A percentile compares a stretch with the other conserved stretches of the same genome.
phyloP scores from a whole-genome alignment of 75 land plant species.

The Larix kaempferi region DNA sequence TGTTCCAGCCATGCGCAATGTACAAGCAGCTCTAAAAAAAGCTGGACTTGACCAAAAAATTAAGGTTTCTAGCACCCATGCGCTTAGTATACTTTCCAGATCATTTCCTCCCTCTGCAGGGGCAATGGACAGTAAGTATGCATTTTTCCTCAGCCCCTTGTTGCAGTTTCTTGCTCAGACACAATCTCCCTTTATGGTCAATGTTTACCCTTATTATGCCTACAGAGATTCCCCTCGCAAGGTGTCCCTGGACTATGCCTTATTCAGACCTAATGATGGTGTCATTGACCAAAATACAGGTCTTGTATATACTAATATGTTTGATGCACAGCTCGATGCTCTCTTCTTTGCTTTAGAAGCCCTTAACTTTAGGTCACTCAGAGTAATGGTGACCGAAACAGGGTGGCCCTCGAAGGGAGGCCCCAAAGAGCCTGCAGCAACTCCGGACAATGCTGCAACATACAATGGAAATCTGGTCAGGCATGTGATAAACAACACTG shows the following conservation, averaged over 20 bases:
- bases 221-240: slow-evolving; percentile 43
- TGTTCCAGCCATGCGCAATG: slow-evolving; percentile 65
- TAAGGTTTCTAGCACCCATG: slow-evolving; percentile 58
- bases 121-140: slow-evolving; percentile 34
- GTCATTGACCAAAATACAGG: slow-evolving; percentile 28
- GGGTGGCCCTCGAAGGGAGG: slow-evolving; percentile 72
- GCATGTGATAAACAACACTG: slow-evolving; percentile 25
- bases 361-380: slow-evolving; percentile 51
- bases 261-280: slow-evolving; percentile 54
- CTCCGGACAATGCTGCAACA: slow-evolving; percentile 27
- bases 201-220: slow-evolving; percentile 81
- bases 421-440: slow-evolving; percentile 22
- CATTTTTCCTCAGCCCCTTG: slow-evolving; percentile 22
- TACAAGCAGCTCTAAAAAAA: slow-evolving; percentile 36
- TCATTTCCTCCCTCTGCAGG: slow-evolving; percentile 79
- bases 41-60: slow-evolving; percentile 36
- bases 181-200: slow-evolving; percentile 57
- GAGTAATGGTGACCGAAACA: slow-evolving; percentile 72
- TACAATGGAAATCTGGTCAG: slow-evolving; percentile 43
- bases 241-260: slow-evolving; percentile 51
- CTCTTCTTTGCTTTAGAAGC: slow-evolving; percentile 49
- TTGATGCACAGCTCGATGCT: slow-evolving; percentile 76
- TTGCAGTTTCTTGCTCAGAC: slow-evolving; percentile 54
- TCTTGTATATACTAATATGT: slow-evolving; percentile 59
- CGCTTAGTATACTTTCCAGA: slow-evolving; percentile 37